Conservation (phyloP, 1,139 yeast genomes). For the Casaregolazyma lundiana region DNA sequence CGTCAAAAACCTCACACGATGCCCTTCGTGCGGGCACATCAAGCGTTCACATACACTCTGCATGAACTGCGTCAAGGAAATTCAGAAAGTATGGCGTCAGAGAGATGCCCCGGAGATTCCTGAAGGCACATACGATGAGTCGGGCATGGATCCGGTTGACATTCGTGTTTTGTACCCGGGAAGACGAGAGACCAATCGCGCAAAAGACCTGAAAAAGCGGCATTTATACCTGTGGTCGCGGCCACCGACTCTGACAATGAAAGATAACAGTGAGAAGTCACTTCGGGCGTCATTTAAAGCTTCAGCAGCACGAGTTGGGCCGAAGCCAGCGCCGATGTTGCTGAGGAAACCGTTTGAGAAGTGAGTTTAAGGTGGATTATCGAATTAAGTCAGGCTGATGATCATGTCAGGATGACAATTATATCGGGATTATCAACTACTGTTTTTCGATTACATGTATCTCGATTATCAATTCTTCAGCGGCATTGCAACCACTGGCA, state of each 20-base stretch:
- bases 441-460: no score
- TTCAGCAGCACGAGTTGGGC: conserved; percentile 11
- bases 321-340: conserved; percentile 11
- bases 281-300: conserved; percentile 3
- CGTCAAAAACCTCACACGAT: conserved; percentile 71
- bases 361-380: no score
- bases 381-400: no score
- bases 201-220: conserved; percentile 48
- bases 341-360: conserved; percentile 7
- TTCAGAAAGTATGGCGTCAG: conserved; percentile 63
- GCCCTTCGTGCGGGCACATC: conserved; percentile 93
- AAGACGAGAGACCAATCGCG: conserved; percentile 51
- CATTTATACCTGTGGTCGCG: conserved; percentile 48
- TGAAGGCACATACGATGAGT: conserved; percentile 36
- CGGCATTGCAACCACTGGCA: no score
- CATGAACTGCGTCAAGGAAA: conserved; percentile 86
- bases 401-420: not conserved
- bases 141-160: conserved; percentile 49
- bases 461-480: no score
- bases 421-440: not conserved
- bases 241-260: conserved; percentile 5
- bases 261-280: conserved; percentile 3
- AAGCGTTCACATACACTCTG: conserved; percentile 88
- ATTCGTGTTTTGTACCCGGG: conserved; percentile 68
- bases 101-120: conserved; percentile 16